Evolutionary conservation across 2,329 filamentous ascomycete genomes (phyloP).

Genomic region (Alternaria brassicae): DNA sequence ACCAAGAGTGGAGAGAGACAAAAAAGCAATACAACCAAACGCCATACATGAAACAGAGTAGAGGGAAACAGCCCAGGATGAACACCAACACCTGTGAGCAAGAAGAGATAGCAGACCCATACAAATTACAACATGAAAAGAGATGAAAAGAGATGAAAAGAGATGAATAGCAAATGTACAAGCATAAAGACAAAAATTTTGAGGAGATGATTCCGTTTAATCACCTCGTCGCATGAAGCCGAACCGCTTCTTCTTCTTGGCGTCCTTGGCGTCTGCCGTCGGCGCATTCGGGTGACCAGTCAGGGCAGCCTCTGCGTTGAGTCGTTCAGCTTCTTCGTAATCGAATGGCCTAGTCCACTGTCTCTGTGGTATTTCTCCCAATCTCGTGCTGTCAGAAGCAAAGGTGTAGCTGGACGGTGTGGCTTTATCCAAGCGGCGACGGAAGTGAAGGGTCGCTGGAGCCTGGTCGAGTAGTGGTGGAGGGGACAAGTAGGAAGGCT

Average conservation of each 20-base stretch:
- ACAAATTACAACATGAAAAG: not conserved
- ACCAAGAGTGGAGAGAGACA: conserved; percentile 9
- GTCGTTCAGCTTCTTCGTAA: conserved; percentile 50
- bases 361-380: conserved; percentile 57
- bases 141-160: not conserved
- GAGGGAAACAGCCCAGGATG: not conserved
- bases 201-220: not conserved
- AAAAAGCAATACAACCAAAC: conserved; percentile 1
- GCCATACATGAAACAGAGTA: not conserved
- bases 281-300: conserved; percentile 17
- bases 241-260: conserved; percentile 16
- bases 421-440: conserved; percentile 43
- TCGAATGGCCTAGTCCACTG: conserved; percentile 55
- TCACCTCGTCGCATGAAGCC: conserved; percentile 18
- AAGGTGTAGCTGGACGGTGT: conserved; percentile 54
- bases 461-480: conserved; percentile 12
- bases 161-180: conserved; percentile 6
- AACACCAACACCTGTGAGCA: not conserved
- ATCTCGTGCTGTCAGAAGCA: conserved; percentile 55
- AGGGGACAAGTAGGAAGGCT: conserved; percentile 14
- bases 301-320: conserved; percentile 50
- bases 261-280: conserved; percentile 7
- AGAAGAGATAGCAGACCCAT: not conserved
- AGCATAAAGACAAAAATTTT: not conserved
- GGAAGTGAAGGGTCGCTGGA: conserved; percentile 14